phyloP scores from a whole-genome alignment of 805 yeast genomes.

The Limtongia smithiae region DNA sequence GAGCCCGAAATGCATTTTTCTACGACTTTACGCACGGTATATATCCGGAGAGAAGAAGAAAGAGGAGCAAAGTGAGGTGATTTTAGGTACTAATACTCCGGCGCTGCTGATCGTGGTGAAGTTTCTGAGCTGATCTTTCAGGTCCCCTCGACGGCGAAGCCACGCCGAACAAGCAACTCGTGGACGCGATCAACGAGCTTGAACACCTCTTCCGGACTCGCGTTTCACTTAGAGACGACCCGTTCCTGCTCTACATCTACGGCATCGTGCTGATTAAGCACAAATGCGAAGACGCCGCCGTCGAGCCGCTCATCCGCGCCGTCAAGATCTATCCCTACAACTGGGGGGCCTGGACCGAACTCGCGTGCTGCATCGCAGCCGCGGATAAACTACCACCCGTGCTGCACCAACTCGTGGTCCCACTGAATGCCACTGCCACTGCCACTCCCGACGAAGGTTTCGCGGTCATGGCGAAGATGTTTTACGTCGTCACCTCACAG shows the following conservation, averaged over 20 bases:
- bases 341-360: slow-evolving; percentile 92
- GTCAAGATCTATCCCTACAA: slow-evolving; percentile 70
- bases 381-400: slow-evolving; percentile 33
- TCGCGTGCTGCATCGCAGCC: slow-evolving; percentile 64
- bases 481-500: slow-evolving; percentile 64
- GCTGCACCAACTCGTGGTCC: not conserved
- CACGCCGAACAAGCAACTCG: slow-evolving; percentile 36
- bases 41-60: slow-evolving; percentile 72
- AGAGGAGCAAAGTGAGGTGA: slow-evolving; percentile 69
- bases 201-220: slow-evolving; percentile 33
- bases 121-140: not conserved
- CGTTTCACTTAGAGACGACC: slow-evolving; percentile 38
- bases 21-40: slow-evolving; percentile 64
- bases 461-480: slow-evolving; percentile 48
- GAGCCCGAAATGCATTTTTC: slow-evolving; percentile 54
- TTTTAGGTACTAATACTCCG: slow-evolving; percentile 39
- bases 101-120: not conserved
- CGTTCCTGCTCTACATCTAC: slow-evolving; percentile 66
- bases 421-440: not conserved
- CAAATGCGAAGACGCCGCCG: slow-evolving; percentile 59
- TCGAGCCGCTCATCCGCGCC: slow-evolving; percentile 57
- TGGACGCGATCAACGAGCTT: slow-evolving; percentile 42
- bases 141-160: slow-evolving; percentile 35
- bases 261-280: slow-evolving; percentile 67
- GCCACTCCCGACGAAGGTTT: slow-evolving; percentile 12